Evolutionary conservation across 2,329 filamentous ascomycete genomes (phyloP).

Genomic region (Colletotrichum brevisporum): DNA sequence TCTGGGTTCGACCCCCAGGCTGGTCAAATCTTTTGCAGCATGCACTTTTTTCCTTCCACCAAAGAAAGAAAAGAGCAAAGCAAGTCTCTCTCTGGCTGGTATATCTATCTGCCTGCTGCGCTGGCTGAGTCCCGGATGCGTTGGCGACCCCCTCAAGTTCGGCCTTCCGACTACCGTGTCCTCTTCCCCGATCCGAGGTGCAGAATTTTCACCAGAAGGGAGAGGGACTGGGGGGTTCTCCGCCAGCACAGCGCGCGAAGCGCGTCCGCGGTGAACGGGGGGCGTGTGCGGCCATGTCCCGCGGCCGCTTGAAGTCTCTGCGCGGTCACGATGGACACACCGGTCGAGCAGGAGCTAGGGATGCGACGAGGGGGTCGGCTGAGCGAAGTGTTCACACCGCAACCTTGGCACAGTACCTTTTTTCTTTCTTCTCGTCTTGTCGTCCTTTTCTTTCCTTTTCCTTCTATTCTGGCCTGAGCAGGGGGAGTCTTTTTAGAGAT

Average conservation of each 20-base stretch:
- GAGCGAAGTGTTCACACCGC: background rate
- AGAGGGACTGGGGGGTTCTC: background rate
- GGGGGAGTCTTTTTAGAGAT: too few species aligned
- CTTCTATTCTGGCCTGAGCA: too few species aligned
- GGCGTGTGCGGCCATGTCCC: background rate
- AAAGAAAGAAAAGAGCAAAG: background rate
- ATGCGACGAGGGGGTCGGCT: background rate
- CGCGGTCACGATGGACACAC: background rate
- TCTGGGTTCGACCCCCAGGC: constrained; percentile 41
- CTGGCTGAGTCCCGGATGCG: too few species aligned
- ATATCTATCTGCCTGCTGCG: too few species aligned
- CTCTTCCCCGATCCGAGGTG: background rate
- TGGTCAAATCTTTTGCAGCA: constrained; percentile 23
- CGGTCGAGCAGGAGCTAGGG: background rate
- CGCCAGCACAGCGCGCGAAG: background rate
- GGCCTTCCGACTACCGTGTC: constrained; percentile 16
- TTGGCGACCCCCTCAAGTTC: background rate
- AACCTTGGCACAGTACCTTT: too few species aligned
- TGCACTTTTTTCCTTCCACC: background rate
- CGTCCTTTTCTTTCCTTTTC: too few species aligned
- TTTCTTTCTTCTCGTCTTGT: too few species aligned
- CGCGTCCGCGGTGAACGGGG: background rate
- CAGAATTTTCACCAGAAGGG: constrained; percentile 15
- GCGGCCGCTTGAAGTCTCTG: background rate
- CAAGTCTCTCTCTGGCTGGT: background rate